A percentile compares a stretch with the other conserved stretches of the same genome.
phyloP scores from a whole-genome alignment of 345 rosid species.

The Brassica carinata region DNA sequence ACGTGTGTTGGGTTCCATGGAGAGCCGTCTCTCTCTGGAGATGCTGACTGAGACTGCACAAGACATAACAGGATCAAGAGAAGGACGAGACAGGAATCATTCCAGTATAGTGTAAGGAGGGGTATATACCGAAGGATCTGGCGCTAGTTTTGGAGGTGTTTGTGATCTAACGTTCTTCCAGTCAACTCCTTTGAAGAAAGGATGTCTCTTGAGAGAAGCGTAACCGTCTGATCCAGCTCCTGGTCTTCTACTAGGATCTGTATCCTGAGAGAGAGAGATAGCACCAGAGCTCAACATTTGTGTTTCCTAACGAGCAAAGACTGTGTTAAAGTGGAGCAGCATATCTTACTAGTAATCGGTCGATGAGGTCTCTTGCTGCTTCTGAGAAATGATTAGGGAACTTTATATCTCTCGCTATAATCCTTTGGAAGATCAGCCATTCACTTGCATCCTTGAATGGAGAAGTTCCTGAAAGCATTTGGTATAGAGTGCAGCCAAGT shows the following conservation, averaged over 20 bases:
- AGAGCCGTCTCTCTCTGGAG: slow-evolving; percentile 62
- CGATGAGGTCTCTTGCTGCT: slow-evolving; percentile 86
- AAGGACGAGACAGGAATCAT: neutral
- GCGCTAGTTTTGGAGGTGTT: slow-evolving; percentile 80
- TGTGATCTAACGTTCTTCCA: slow-evolving; percentile 77
- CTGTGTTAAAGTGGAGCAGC: slow-evolving; percentile 25
- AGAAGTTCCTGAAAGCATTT: slow-evolving; percentile 99
- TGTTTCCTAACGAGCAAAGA: slow-evolving; percentile 16
- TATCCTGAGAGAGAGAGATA: slow-evolving; percentile 57
- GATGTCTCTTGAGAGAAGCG: slow-evolving; percentile 76
- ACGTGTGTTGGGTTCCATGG: slow-evolving; percentile 78
- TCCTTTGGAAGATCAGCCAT: slow-evolving; percentile 97
- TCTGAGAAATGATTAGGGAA: slow-evolving; percentile 90
- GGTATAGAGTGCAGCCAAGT: slow-evolving; percentile 97
- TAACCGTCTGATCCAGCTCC: slow-evolving; percentile 94
- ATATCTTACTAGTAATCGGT: slow-evolving; percentile 72
- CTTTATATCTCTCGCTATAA: slow-evolving; percentile 88
- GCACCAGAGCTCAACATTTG: slow-evolving; percentile 9
- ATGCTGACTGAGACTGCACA: slow-evolving; percentile 41
- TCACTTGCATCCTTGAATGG: slow-evolving; percentile 98
- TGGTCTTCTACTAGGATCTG: slow-evolving; percentile 86
- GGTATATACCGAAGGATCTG: slow-evolving; percentile 58
- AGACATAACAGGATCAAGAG: slow-evolving; percentile 12
- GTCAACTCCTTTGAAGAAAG: slow-evolving; percentile 82
- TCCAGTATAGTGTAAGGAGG: neutral